Conservation (phyloP, 495 filamentous ascomycete species). For the Tetracladium marchalianum region DNA sequence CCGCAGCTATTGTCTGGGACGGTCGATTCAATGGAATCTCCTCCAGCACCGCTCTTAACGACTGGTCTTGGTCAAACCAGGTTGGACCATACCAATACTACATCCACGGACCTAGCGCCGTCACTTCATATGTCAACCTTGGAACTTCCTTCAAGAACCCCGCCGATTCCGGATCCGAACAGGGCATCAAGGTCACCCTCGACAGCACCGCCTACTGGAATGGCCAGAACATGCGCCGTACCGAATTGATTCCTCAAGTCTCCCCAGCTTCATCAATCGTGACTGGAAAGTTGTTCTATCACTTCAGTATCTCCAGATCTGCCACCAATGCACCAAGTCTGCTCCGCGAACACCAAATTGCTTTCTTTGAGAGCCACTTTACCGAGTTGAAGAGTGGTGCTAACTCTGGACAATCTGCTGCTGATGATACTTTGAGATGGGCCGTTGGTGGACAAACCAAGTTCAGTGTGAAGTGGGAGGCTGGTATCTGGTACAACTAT, state of each 20-base stretch:
- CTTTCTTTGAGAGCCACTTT: slow-evolving; percentile 69
- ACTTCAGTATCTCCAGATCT: slow-evolving; percentile 55
- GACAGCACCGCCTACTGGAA: slow-evolving; percentile 55
- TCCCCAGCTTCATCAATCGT: slow-evolving; percentile 54
- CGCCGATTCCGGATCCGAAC: slow-evolving; percentile 45
- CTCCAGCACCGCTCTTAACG: slow-evolving; percentile 38
- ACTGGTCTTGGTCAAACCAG: slow-evolving; percentile 56
- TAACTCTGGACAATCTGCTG: slow-evolving; percentile 47
- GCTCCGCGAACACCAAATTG: slow-evolving; percentile 61
- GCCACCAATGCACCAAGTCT: slow-evolving; percentile 48
- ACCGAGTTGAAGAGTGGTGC: slow-evolving; percentile 67
- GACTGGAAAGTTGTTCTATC: slow-evolving; percentile 54
- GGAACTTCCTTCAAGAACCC: slow-evolving; percentile 53
- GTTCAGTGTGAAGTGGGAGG: slow-evolving; percentile 40
- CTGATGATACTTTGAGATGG: slow-evolving; percentile 42
- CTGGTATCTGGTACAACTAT: slow-evolving; percentile 63
- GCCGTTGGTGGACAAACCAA: slow-evolving; percentile 39
- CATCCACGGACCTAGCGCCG: slow-evolving; percentile 45
- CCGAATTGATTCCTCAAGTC: slow-evolving; percentile 63
- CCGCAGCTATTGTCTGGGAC: slow-evolving; percentile 42
- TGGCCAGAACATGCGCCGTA: slow-evolving; percentile 48
- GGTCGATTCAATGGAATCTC: slow-evolving; percentile 49
- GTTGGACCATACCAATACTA: slow-evolving; percentile 66
- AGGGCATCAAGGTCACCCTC: slow-evolving; percentile 62
- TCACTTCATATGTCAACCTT: slow-evolving; percentile 44